Conservation (phyloP, 2,329 filamentous ascomycete species). For the Chaetomiaceae sp. region DNA sequence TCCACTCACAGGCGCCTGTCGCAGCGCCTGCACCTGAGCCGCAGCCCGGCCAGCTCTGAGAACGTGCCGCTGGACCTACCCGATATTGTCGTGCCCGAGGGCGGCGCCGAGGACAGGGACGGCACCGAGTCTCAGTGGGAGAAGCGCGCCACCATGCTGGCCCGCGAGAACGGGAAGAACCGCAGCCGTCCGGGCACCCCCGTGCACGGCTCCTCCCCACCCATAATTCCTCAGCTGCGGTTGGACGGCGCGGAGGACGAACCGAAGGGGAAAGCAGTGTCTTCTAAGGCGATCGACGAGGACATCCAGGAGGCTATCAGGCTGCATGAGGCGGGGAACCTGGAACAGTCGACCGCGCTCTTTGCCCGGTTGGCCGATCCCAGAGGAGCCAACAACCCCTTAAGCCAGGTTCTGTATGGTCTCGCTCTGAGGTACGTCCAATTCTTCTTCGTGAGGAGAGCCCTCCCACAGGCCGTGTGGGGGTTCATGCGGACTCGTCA, state of each 20-base stretch:
- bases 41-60: slow-evolving; percentile 54
- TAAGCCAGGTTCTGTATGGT: slow-evolving; percentile 93
- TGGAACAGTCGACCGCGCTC: slow-evolving; percentile 73
- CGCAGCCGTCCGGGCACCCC: slow-evolving; percentile 39
- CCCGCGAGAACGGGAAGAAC: slow-evolving; percentile 51
- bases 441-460: too few species aligned
- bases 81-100: slow-evolving; percentile 52
- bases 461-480: too few species aligned
- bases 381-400: slow-evolving; percentile 77
- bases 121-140: slow-evolving; percentile 76
- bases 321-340: slow-evolving; percentile 77
- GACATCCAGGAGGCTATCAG: slow-evolving; percentile 94
- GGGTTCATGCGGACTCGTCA: slow-evolving; percentile 10
- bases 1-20: slow-evolving; percentile 55
- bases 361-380: slow-evolving; percentile 82
- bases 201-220: slow-evolving; percentile 23
- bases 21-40: slow-evolving; percentile 62
- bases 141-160: slow-evolving; percentile 83
- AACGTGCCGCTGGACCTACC: slow-evolving; percentile 77
- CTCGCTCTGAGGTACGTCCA: slow-evolving; percentile 77
- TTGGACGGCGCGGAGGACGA: slow-evolving; percentile 24
- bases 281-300: slow-evolving; percentile 50
- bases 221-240: slow-evolving; percentile 27
- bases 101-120: slow-evolving; percentile 40
- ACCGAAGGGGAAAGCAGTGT: slow-evolving; percentile 32